These are phyloP conservation scores for Neophaeococcomyces aloes DNA, from an alignment of 2,329 filamentous ascomycete genomes.

Conservation along the genomic window DNA sequence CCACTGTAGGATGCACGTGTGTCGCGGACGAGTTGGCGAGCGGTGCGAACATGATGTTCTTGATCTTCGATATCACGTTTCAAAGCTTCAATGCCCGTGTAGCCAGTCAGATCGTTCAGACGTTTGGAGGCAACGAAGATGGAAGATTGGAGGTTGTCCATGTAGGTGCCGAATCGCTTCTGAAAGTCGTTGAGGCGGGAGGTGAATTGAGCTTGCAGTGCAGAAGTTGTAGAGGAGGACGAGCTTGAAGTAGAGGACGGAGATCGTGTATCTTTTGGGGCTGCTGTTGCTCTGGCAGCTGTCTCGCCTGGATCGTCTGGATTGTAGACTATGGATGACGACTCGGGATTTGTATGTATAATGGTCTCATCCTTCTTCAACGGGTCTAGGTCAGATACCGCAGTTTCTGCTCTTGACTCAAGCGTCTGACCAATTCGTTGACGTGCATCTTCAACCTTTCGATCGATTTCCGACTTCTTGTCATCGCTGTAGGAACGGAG, in stretches of 20 bases:
- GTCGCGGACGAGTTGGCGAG: conserved; percentile 56
- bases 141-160: conserved; percentile 82
- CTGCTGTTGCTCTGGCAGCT: conserved; percentile 2
- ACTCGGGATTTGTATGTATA: conserved; percentile 19
- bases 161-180: conserved; percentile 55
- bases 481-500: conserved; percentile 20
- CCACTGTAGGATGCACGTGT: conserved; percentile 68
- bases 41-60: conserved; percentile 42
- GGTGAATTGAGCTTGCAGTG: conserved; percentile 44
- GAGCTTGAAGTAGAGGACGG: neutral
- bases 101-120: conserved; percentile 89
- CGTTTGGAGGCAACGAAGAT: conserved; percentile 75
- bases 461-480: conserved; percentile 13
- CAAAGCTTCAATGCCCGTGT: conserved; percentile 78
- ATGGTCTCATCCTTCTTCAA: conserved; percentile 19
- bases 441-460: conserved; percentile 17
- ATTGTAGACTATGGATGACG: conserved; percentile 19
- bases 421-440: conserved; percentile 17
- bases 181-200: conserved; percentile 46
- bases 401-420: conserved; percentile 16
- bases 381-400: conserved; percentile 8
- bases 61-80: conserved; percentile 65
- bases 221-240: conserved; percentile 24
- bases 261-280: too few relatives aligned
- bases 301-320: conserved; percentile 6